phyloP scores from a whole-genome alignment of 352 stramenopile genomes.

The Poterioochromonas sp. region DNA sequence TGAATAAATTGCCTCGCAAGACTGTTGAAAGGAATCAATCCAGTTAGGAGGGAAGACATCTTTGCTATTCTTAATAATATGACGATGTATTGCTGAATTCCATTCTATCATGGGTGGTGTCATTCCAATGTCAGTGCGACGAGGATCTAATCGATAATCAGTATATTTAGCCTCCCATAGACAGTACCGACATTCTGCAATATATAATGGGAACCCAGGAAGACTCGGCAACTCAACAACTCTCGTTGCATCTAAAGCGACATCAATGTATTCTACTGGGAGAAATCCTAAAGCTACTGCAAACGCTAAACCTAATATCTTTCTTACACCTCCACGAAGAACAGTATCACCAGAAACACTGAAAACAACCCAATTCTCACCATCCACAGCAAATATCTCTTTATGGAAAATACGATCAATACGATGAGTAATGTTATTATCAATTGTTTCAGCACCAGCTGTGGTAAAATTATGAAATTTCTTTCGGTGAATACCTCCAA shows the following conservation, averaged over 20 bases:
- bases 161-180: slow-evolving; percentile 56
- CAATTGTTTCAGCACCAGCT: neutral
- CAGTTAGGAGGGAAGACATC: neutral
- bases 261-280: slow-evolving; percentile 18
- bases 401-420: slow-evolving; percentile 35
- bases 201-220: slow-evolving; percentile 7
- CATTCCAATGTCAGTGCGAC: slow-evolving; percentile 42
- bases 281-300: slow-evolving; percentile 49
- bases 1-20: neutral
- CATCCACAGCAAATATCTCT: neutral
- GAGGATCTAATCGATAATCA: slow-evolving; percentile 53
- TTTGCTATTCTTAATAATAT: neutral
- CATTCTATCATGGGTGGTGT: slow-evolving; percentile 47
- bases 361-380: slow-evolving; percentile 17
- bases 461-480: slow-evolving; percentile 20
- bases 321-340: slow-evolving; percentile 48
- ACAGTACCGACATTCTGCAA: slow-evolving; percentile 47
- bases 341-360: slow-evolving; percentile 49
- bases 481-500: neutral
- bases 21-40: neutral
- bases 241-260: neutral
- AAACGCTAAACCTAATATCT: slow-evolving; percentile 51
- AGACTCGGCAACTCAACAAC: slow-evolving; percentile 9
- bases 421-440: neutral
- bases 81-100: neutral